Conservation (phyloP, 148 eudicot species). For the Fagopyrum tataricum region DNA sequence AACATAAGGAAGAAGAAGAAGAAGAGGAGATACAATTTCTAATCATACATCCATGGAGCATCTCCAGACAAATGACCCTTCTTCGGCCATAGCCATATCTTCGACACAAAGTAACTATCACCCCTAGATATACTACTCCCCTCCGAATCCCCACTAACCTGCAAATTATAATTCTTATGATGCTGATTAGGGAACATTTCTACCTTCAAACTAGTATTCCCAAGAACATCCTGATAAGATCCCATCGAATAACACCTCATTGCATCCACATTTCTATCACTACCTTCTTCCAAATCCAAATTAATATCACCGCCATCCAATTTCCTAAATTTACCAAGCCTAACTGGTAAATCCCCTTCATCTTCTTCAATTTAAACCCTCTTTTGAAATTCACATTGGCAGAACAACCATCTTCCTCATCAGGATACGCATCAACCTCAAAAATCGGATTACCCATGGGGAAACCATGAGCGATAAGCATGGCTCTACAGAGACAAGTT, state of each 20-base stretch:
- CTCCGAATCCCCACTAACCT: conserved; percentile 1
- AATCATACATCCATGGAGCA: not conserved
- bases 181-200: conserved; percentile 11
- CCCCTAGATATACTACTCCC: conserved; percentile 20
- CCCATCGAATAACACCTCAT: conserved; percentile 41
- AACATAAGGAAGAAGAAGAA: too few relatives aligned
- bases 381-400: not conserved
- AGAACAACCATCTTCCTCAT: conserved; percentile 4
- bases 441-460: not conserved
- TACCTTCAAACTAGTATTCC: conserved; percentile 19
- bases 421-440: not conserved
- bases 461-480: conserved; percentile 11
- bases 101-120: conserved; percentile 37
- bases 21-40: too few relatives aligned
- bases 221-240: conserved; percentile 27
- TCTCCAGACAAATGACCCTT: conserved; percentile 15
- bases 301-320: conserved; percentile 1
- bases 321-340: conserved; percentile 33
- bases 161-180: not conserved
- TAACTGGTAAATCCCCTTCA: conserved; percentile 21
- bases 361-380: not conserved
- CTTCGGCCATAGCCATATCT: conserved; percentile 38
- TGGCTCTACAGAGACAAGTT: conserved; percentile 31
- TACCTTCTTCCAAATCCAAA: not conserved
- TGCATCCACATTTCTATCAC: conserved; percentile 25